A percentile compares a stretch with the other conserved stretches of the same genome.
These are phyloP conservation scores for Calonectria naviculata DNA, from an alignment of 2,329 filamentous ascomycete species.

Conservation along the genomic window DNA sequence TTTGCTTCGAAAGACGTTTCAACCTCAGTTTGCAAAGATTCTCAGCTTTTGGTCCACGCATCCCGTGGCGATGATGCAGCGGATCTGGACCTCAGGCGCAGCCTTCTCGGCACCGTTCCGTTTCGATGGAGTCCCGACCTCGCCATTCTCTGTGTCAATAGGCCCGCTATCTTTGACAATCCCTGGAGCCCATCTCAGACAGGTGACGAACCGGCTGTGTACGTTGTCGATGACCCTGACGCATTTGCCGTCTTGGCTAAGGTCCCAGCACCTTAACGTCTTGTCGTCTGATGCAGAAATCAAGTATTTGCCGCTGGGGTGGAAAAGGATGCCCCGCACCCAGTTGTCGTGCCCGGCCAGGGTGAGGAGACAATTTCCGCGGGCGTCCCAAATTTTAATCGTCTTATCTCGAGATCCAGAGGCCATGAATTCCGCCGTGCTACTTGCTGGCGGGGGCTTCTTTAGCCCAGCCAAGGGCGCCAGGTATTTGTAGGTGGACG, in stretches of 20 bases:
- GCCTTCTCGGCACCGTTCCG: slow-evolving; percentile 18
- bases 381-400: slow-evolving; percentile 88
- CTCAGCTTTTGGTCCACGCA: slow-evolving; percentile 23
- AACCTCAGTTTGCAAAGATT: slow-evolving; percentile 21
- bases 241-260: slow-evolving; percentile 89
- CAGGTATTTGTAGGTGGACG: slow-evolving; percentile 81
- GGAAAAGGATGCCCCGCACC: slow-evolving; percentile 88
- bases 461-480: slow-evolving; percentile 84
- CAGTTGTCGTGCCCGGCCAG: slow-evolving; percentile 93
- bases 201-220: slow-evolving; percentile 87
- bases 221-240: slow-evolving; percentile 83
- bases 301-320: slow-evolving; percentile 91
- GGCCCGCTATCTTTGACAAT: slow-evolving; percentile 37
- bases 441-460: slow-evolving; percentile 79
- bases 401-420: slow-evolving; percentile 92
- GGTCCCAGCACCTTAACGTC: slow-evolving; percentile 92
- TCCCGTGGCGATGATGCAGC: slow-evolving; percentile 24
- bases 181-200: slow-evolving; percentile 84
- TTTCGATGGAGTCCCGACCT: slow-evolving; percentile 33
- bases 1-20: not conserved
- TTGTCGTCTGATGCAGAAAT: slow-evolving; percentile 91
- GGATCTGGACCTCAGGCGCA: slow-evolving; percentile 17
- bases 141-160: slow-evolving; percentile 30
- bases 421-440: slow-evolving; percentile 87
- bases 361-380: slow-evolving; percentile 86